Evolutionary conservation across 768 basidiomycete species (phyloP).

Genomic region (Fistulinella prunicolor): DNA sequence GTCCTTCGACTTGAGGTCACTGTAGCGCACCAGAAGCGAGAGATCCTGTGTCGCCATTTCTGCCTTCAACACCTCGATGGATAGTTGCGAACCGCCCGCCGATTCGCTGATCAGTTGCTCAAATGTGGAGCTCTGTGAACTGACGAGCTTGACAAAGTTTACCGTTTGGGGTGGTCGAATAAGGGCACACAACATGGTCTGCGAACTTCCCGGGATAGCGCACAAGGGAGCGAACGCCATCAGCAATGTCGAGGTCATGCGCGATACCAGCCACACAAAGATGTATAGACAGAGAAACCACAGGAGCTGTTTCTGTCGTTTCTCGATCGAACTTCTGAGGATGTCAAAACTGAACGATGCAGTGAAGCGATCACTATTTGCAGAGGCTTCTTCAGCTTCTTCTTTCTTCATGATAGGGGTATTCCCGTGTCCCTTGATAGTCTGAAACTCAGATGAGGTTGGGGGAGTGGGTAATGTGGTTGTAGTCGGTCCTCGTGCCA

Average conservation of each 20-base stretch:
- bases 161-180: slow-evolving; percentile 23
- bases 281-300: slow-evolving; percentile 51
- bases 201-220: slow-evolving; percentile 56
- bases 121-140: slow-evolving; percentile 59
- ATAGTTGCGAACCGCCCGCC: slow-evolving; percentile 54
- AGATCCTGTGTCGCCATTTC: slow-evolving; percentile 76
- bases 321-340: slow-evolving; percentile 43
- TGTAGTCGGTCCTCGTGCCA: slow-evolving; percentile 26
- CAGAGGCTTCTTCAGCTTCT: slow-evolving; percentile 19
- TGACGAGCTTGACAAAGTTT: slow-evolving; percentile 59
- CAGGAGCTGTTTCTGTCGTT: slow-evolving; percentile 55
- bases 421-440: slow-evolving; percentile 27
- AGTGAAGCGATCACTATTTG: slow-evolving; percentile 26
- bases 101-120: slow-evolving; percentile 61
- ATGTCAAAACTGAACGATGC: slow-evolving; percentile 48
- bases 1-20: slow-evolving; percentile 61
- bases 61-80: slow-evolving; percentile 69
- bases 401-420: slow-evolving; percentile 27
- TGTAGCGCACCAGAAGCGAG: slow-evolving; percentile 56
- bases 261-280: slow-evolving; percentile 43
- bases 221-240: slow-evolving; percentile 57
- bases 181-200: slow-evolving; percentile 41
- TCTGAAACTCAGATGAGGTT: slow-evolving; percentile 16
- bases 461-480: slow-evolving; percentile 20
- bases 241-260: slow-evolving; percentile 43